Conservation (phyloP, 257 asterid genomes). For the Nicotiana attenuata region DNA sequence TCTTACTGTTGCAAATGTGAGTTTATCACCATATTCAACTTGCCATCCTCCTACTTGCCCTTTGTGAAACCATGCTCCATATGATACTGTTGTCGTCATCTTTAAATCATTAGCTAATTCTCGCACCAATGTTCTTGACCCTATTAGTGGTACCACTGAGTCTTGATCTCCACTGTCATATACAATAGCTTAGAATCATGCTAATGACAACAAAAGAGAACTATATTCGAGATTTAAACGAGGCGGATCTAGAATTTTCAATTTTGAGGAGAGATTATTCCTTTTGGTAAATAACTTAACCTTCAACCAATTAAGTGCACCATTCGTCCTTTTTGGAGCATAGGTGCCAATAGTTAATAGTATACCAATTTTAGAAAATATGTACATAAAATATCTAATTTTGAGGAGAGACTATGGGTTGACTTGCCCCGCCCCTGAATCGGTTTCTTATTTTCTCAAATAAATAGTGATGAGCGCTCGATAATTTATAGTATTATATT, state of each 20-base stretch:
- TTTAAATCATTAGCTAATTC: slow-evolving; percentile 50
- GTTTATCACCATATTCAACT: slow-evolving; percentile 44
- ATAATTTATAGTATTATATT: not conserved
- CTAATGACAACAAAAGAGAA: not conserved
- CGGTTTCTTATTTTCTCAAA: not conserved
- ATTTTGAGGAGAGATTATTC: too few relatives aligned
- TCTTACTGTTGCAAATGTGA: slow-evolving; percentile 75
- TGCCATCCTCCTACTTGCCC: slow-evolving; percentile 72
- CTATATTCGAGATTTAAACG: not conserved
- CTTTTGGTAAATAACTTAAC: too few relatives aligned
- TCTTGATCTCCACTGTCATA: slow-evolving; percentile 83
- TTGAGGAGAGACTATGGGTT: too few relatives aligned
- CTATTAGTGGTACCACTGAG: slow-evolving; percentile 68
- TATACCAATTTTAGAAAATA: too few relatives aligned
- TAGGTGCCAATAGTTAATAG: too few relatives aligned
- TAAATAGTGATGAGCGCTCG: not conserved
- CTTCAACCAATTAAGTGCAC: too few relatives aligned
- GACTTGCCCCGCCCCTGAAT: too few relatives aligned
- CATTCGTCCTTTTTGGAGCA: too few relatives aligned
- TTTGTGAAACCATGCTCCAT: slow-evolving; percentile 56
- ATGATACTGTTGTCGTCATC: slow-evolving; percentile 43
- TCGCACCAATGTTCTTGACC: slow-evolving; percentile 48
- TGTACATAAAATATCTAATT: too few relatives aligned
- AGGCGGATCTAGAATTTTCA: too few relatives aligned
- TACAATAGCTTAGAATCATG: not conserved